Evolutionary conservation across 768 basidiomycete species (phyloP).

Genomic region (Plicaturopsis crispa): DNA sequence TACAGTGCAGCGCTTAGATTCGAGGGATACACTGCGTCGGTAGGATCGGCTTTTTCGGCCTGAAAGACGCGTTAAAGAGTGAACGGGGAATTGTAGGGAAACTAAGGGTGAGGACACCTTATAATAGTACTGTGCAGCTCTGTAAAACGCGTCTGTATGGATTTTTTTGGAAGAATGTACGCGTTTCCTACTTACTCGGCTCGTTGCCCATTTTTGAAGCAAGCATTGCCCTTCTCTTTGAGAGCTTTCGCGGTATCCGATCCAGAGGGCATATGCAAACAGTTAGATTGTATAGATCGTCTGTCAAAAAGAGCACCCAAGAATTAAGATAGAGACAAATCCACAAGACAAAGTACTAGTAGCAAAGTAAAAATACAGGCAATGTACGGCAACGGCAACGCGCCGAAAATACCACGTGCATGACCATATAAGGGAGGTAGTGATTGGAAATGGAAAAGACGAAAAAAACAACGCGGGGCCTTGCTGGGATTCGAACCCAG

Average conservation of each 20-base stretch:
- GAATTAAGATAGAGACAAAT: no score
- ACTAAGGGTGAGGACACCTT: slow-evolving; percentile 4
- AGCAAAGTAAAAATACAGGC: no score
- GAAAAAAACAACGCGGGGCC: no score
- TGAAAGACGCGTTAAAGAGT: slow-evolving; percentile 1
- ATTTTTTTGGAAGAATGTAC: background rate
- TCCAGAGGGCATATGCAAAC: no score
- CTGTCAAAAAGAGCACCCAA: no score
- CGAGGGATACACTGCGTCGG: slow-evolving; percentile 16
- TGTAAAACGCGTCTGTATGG: background rate
- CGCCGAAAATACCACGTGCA: no score
- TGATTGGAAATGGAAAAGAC: no score
- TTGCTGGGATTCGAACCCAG: no score
- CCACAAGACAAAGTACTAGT: no score
- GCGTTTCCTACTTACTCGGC: slow-evolving; percentile 10
- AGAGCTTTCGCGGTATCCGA: slow-evolving; percentile 1
- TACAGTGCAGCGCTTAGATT: slow-evolving; percentile 23
- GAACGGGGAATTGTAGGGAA: background rate
- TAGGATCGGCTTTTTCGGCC: slow-evolving; percentile 15
- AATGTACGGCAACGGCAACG: no score
- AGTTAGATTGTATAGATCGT: no score
- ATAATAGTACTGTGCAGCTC: slow-evolving; percentile 10
- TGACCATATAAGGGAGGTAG: no score
- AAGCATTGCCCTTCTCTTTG: slow-evolving; percentile 19
- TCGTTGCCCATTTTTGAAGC: slow-evolving; percentile 18